Evolutionary conservation across 164 flowering plant genomes (phyloP), one percentile per base, ranked within the genome.

Genomic region (Amborella trichopoda): DNA sequence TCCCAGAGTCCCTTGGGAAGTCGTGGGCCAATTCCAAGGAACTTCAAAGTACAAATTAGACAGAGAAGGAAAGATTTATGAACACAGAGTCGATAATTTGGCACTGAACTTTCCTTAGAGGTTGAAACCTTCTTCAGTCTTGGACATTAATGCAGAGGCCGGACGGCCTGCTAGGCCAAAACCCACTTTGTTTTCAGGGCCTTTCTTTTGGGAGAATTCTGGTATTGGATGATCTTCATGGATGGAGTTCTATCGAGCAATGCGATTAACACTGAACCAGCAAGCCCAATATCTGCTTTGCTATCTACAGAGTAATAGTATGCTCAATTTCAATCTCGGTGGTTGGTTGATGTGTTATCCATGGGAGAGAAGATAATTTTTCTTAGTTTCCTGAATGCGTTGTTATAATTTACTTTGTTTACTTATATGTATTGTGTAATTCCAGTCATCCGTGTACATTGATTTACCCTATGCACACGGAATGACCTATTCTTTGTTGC

Each of bases 1-100:
- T n/a, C 94, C 95, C n/a, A 64, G 95, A 45, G 94, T 85, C 24
- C 97, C 95, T 4, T 90, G 97, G 97, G 97, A 90, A 60, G 80
- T 84, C 0, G 68, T 62, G 33, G 91, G 88, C 6, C 63, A 80
- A 51, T 90, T 90, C 53, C 86, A 85, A 55, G 97, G 94, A n/a
- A 82, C 93, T 0, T 90, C 97, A 0, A 62, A 77, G 34, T 90
- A 90, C 57, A 90, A 90, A 51, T 46, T 90, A 53, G 95, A 90
- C 28, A 58, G 83, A 48, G 71, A 70, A 27, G 97, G 95, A 23
- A 90, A 83, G 55, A 85, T 90, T 43, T 90, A 75, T 45, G 88
- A 85, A 56, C 97, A 90, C 63, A 76, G 68, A 51, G 88, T 90
- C 17, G 95, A 90, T 49, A 85, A 85, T 59, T 61, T 90, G 50